A percentile compares a stretch with the other conserved stretches of the same genome.
These are phyloP conservation scores for Dispira simplex DNA, from an alignment of 192 early-diverging fungal genomes.

Conservation along the genomic window DNA sequence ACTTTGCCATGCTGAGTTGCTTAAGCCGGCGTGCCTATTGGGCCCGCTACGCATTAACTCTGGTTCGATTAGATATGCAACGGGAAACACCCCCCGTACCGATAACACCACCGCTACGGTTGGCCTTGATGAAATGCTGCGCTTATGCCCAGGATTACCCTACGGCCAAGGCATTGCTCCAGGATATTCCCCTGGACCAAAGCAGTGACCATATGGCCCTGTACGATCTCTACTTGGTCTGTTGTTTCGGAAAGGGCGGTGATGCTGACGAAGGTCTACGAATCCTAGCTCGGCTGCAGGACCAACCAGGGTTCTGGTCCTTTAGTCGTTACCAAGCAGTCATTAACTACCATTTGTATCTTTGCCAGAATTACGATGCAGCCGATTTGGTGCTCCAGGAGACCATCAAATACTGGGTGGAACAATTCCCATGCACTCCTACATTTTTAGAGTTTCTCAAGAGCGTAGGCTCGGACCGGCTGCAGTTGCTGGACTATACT, in stretches of 20 bases:
- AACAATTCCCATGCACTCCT: neutral
- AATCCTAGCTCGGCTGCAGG: neutral
- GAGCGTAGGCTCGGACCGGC: neutral
- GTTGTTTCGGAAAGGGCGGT: neutral
- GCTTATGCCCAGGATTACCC: neutral
- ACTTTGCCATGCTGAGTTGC: neutral
- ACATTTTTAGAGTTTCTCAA: neutral
- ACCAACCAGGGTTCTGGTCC: neutral
- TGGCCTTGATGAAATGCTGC: constrained; percentile 7
- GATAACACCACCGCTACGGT: neutral
- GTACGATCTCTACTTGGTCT: neutral
- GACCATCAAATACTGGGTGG: neutral
- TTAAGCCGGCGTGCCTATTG: neutral
- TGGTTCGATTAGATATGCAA: neutral
- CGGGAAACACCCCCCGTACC: neutral
- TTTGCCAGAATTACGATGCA: neutral
- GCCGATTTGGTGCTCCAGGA: neutral
- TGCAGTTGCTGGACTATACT: neutral
- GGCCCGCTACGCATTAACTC: constrained; percentile 3
- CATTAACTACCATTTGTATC: neutral
- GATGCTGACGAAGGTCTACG: neutral
- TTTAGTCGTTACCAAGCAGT: neutral
- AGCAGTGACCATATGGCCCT: neutral
- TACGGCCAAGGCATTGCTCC: neutral
- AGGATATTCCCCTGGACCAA: neutral